Conservation (phyloP, 2,329 filamentous ascomycete species). For the Helotiales sp. region DNA sequence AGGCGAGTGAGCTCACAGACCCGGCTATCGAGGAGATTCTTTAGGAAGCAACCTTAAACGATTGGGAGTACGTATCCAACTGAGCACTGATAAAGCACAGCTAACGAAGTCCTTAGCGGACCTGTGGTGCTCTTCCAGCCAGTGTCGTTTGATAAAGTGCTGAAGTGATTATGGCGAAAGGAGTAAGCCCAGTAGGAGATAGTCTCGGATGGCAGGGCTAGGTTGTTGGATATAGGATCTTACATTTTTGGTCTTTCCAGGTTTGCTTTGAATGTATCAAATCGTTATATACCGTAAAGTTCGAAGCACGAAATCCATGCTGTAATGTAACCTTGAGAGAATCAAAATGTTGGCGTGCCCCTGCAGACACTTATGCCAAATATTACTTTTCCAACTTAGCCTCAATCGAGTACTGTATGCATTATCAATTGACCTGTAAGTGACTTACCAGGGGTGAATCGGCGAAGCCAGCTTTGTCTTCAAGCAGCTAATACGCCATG, state of each 20-base stretch:
- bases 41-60: neutral
- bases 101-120: neutral
- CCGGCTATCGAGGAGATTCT: no score
- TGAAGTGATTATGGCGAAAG: no score
- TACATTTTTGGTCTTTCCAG: neutral
- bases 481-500: conserved; percentile 13
- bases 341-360: conserved; percentile 8
- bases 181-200: conserved; percentile 9
- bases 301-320: conserved; percentile 5
- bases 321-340: conserved; percentile 14
- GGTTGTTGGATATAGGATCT: no score
- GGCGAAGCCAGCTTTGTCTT: no score
- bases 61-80: conserved; percentile 7
- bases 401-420: no score
- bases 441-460: no score
- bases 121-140: neutral
- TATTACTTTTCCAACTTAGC: no score
- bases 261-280: conserved; percentile 8
- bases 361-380: no score
- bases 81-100: neutral
- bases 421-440: no score
- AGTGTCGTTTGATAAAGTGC: neutral
- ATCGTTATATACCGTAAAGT: conserved; percentile 1
- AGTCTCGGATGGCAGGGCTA: no score
- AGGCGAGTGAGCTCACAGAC: conserved; percentile 20